Evolutionary conservation across 2,329 filamentous ascomycete species (phyloP).

Genomic region (Alternaria metachromatica): DNA sequence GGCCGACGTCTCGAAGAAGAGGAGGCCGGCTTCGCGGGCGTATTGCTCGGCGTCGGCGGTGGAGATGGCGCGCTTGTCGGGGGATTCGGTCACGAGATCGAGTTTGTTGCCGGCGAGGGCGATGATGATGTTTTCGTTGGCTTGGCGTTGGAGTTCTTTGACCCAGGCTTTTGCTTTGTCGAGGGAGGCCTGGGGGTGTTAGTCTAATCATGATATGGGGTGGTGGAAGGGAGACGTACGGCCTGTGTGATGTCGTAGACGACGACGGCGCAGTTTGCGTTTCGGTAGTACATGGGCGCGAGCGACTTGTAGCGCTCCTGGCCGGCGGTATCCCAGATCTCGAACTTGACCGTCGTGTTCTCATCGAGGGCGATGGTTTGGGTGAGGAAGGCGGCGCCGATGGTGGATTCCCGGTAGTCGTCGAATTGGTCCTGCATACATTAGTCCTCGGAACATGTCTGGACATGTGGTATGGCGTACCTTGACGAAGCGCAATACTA

Average conservation of each 20-base stretch:
- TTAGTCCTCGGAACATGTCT: neutral
- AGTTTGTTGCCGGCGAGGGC: conserved; percentile 93
- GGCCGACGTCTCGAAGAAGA: conserved; percentile 98
- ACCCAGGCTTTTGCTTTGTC: conserved; percentile 99
- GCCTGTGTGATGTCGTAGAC: conserved; percentile 99
- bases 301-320: conserved; percentile 99
- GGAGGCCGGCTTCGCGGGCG: conserved; percentile 86
- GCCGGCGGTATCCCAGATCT: conserved; percentile 92
- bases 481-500: conserved; percentile 98
- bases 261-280: conserved; percentile 98
- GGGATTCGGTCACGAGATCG: conserved; percentile 91
- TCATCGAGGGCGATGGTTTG: conserved; percentile 99
- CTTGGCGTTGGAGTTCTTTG: conserved; percentile 97
- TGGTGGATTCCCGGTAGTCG: conserved; percentile 95
- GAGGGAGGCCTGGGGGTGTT: conserved; percentile 75
- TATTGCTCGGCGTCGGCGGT: conserved; percentile 94
- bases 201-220: conserved; percentile 7
- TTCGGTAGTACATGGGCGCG: conserved; percentile 99
- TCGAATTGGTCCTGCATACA: conserved; percentile 90
- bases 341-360: conserved; percentile 98
- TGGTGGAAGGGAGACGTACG: conserved; percentile 63
- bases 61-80: conserved; percentile 91
- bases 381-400: conserved; percentile 97
- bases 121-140: conserved; percentile 99
- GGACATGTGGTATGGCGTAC: conserved; percentile 56